phyloP scores from a whole-genome alignment of 2,329 filamentous ascomycete genomes.

The Penicillium sp. region DNA sequence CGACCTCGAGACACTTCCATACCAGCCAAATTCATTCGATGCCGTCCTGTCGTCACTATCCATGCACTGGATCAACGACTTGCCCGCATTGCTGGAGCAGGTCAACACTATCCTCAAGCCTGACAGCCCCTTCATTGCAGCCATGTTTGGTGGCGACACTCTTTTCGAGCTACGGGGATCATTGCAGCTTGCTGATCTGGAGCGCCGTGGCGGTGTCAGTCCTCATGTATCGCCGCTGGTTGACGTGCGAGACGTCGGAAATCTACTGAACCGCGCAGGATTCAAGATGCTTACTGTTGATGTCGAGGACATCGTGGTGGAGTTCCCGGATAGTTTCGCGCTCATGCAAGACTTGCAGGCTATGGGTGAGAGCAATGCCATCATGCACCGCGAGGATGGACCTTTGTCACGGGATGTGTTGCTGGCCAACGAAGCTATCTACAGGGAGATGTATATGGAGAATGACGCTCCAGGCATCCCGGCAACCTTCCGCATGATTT shows the following conservation, averaged over 20 bases:
- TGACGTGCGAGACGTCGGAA: constrained; percentile 89
- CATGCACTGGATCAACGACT: constrained; percentile 97
- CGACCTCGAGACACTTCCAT: constrained; percentile 72
- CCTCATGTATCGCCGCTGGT: constrained; percentile 90
- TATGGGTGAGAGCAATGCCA: constrained; percentile 94
- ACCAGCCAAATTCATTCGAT: constrained; percentile 78
- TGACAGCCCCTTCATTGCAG: constrained; percentile 88
- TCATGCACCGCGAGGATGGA: constrained; percentile 82
- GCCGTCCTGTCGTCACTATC: constrained; percentile 87
- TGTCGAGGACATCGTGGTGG: constrained; percentile 94
- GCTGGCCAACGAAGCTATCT: constrained; percentile 86
- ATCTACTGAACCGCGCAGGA: constrained; percentile 81
- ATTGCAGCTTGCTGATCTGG: constrained; percentile 88
- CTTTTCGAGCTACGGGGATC: constrained; percentile 93
- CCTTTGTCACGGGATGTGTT: constrained; percentile 81
- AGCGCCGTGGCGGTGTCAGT: constrained; percentile 87
- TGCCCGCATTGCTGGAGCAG: constrained; percentile 81
- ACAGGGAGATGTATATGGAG: constrained; percentile 84
- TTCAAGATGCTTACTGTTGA: constrained; percentile 98
- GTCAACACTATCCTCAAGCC: constrained; percentile 88
- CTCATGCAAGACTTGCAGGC: constrained; percentile 93
- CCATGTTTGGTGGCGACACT: constrained; percentile 95
- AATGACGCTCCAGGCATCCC: constrained; percentile 70
- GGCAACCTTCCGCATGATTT: constrained; percentile 93
- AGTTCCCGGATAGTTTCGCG: constrained; percentile 87